Percentiles rank a stretch among this genome's conserved stretches.
phyloP scores from a whole-genome alignment of 2,329 filamentous ascomycete genomes.

The Cladosporium phlei region DNA sequence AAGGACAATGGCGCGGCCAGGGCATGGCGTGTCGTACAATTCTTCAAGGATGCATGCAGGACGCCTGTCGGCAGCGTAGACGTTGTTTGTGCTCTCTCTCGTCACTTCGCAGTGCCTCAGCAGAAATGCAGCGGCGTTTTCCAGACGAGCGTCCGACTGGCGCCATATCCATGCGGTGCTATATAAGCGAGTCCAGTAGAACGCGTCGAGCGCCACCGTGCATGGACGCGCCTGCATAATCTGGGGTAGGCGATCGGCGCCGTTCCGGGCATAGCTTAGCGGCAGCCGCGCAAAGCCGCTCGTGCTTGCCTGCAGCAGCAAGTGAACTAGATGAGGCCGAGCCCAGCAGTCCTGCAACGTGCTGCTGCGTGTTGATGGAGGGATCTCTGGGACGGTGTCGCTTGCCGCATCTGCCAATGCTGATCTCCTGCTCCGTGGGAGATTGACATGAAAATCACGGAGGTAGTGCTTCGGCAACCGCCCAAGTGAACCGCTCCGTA shows the following conservation, averaged over 20 bases:
- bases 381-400: slow-evolving; percentile 10
- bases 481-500: not conserved
- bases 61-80: slow-evolving; percentile 1
- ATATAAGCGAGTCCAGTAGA: slow-evolving; percentile 10
- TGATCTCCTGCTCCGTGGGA: slow-evolving; percentile 10
- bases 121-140: slow-evolving; percentile 5
- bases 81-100: not conserved
- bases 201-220: slow-evolving; percentile 3
- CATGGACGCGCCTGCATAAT: slow-evolving; percentile 12
- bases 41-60: slow-evolving; percentile 11
- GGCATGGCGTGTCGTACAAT: not conserved
- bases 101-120: too few relatives aligned
- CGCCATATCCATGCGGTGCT: slow-evolving; percentile 4
- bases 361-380: slow-evolving; percentile 4
- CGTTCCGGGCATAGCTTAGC: slow-evolving; percentile 1
- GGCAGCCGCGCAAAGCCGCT: slow-evolving; percentile 11
- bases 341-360: not conserved
- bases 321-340: slow-evolving; percentile 2
- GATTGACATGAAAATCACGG: slow-evolving; percentile 9
- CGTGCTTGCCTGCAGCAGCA: slow-evolving; percentile 4
- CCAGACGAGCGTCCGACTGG: slow-evolving; percentile 9
- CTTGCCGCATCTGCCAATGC: not conserved
- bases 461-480: slow-evolving; percentile 3
- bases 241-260: slow-evolving; percentile 7
- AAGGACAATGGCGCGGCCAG: slow-evolving; percentile 2